Evolutionary conservation across 78 protist genomes (phyloP).

Genomic region (Emiliania huxleyi): DNA sequence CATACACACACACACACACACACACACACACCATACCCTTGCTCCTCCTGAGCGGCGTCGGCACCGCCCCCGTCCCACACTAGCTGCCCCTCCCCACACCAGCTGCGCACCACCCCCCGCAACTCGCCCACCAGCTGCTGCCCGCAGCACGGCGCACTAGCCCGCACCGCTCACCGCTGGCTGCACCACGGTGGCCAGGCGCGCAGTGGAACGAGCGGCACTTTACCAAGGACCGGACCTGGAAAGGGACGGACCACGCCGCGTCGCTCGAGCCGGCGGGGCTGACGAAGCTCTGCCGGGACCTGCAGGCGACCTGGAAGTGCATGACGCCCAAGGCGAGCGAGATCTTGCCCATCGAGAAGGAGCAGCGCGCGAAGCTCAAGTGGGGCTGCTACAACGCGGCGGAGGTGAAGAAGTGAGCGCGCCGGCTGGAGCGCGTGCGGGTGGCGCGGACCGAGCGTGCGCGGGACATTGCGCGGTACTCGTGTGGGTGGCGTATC

Average conservation of each 20-base stretch:
- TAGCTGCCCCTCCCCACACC: too few species aligned
- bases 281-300: background rate
- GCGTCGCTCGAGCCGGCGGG: constrained; percentile 29
- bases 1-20: too few species aligned
- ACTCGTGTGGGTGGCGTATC: too few species aligned
- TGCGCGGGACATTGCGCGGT: too few species aligned
- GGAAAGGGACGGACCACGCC: constrained; percentile 28
- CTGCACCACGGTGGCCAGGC: background rate
- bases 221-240: constrained; percentile 24
- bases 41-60: too few species aligned
- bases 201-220: constrained; percentile 26
- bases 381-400: constrained; percentile 17
- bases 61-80: too few species aligned
- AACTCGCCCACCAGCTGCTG: too few species aligned
- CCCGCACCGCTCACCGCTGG: too few species aligned
- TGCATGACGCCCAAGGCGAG: background rate
- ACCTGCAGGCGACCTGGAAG: background rate
- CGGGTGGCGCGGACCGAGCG: too few species aligned
- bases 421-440: background rate
- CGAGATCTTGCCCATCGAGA: background rate
- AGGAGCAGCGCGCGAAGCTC: constrained; percentile 24
- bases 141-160: too few species aligned
- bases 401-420: background rate
- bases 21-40: too few species aligned
- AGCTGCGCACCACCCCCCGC: too few species aligned